Base-by-base conservation (phyloP, 164 flowering plant genomes). In the Magnolia officinalis region DNA sequence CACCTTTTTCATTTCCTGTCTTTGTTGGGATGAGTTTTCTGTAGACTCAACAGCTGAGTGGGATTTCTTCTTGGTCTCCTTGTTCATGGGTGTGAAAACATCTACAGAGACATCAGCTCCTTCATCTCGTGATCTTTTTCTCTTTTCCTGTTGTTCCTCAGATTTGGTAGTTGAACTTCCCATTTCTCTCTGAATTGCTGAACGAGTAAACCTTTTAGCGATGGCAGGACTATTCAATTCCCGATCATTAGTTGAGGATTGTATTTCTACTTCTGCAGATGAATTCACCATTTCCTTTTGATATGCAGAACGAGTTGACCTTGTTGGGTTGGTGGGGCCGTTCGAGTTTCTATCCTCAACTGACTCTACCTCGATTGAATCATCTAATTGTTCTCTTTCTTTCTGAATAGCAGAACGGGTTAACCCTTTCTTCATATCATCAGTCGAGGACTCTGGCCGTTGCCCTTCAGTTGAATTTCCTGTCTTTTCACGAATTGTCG, bases 1-100 rank as follows among this genome's bases (percentile, higher is more conserved):
- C 51, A 75, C 37, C 77, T 74, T 77, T 58, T 11, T 73, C 70
- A 72, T 80, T 63, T 82, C 80, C 21, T 65, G 78, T 6, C 74
- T 80, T 77, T 61, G 72, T 75, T 66, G 52, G 72, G 74, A 61
- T 49, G 66, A 67, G 52, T 77, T 63, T 14, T 29, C 29, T 29
- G 65, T 65, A 58, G 70, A n/a, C 45, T 51, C 79, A 59, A 67
- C 13, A 26, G 81, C 23, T 23, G 80, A 80, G 55, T 29, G 6
- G 26, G 49, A 21, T 70, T 63, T 77, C 73, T 72, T 81, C 77
- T 65, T 74, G 50, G 72, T 37, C 64, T 37, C 74, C 24, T 29
- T 66, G 13, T 61, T 29, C 49, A 61, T 21, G 10, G 45, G 20
- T 2, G 64, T 31, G 50, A 23, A 72, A 29, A 20, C 26, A 76